These are phyloP conservation scores for Butyriboletus loyo DNA, from an alignment of 768 basidiomycete species.

Conservation along the genomic window DNA sequence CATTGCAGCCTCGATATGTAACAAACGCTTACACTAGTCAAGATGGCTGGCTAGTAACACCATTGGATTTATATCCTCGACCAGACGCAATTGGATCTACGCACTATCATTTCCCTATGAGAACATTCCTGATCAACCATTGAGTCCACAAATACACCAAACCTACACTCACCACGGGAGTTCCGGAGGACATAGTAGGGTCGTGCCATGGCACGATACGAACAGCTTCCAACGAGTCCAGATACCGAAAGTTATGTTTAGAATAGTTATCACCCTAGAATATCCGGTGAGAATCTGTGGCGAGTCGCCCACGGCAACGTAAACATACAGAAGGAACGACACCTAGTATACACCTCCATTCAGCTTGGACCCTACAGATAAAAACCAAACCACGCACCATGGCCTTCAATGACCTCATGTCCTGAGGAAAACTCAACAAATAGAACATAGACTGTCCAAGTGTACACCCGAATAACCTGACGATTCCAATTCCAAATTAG, in stretches of 20 bases:
- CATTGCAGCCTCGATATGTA: not conserved
- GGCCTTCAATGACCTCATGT: slow-evolving; percentile 1
- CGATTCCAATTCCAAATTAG: not conserved
- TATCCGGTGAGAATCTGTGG: not conserved
- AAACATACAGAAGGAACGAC: not conserved
- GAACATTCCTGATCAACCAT: not conserved
- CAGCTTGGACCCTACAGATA: not conserved
- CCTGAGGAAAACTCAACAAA: slow-evolving; percentile 3
- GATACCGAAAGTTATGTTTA: not conserved
- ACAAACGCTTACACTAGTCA: not conserved
- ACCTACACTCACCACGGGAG: slow-evolving; percentile 1
- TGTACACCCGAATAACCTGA: slow-evolving; percentile 13
- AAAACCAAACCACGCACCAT: not conserved
- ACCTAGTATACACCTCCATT: not conserved
- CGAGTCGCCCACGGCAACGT: not conserved
- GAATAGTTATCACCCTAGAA: not conserved
- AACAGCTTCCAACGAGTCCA: not conserved
- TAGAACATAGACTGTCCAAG: slow-evolving; percentile 8
- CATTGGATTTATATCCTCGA: not conserved
- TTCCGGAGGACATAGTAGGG: too few species aligned
- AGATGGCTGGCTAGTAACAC: not conserved
- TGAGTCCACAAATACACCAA: not conserved
- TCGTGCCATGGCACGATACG: not conserved
- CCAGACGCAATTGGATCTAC: not conserved
- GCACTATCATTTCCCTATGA: not conserved